Evolutionary conservation across 2,329 filamentous ascomycete species (phyloP).

Genomic region (Alternaria ethzedia): DNA sequence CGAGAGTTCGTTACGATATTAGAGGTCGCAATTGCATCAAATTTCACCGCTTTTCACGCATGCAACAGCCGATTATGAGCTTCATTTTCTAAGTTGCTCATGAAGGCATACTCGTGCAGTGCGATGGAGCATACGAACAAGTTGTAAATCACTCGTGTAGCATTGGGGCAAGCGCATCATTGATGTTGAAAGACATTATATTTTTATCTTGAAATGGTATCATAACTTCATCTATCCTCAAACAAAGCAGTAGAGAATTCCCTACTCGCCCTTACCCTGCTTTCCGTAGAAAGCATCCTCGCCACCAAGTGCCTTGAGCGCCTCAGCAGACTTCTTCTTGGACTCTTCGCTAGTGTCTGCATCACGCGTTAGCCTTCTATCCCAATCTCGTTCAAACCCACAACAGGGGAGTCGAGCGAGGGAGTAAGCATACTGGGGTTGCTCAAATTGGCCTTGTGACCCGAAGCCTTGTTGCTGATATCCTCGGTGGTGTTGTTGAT

Average conservation of each 20-base stretch:
- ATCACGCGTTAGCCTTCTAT: not conserved
- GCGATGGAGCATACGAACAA: not conserved
- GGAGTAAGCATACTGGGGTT: conserved; percentile 61
- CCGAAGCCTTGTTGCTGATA: conserved; percentile 28
- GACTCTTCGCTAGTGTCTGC: conserved; percentile 39
- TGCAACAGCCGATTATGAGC: fast-evolving
- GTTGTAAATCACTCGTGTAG: no score
- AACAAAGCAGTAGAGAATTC: no score
- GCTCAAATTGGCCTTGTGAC: conserved; percentile 57
- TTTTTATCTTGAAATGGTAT: not conserved
- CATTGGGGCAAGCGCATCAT: not conserved
- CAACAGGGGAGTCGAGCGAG: no score
- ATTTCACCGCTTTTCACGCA: not conserved
- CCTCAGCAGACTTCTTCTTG: conserved; percentile 54
- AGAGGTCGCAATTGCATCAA: no score
- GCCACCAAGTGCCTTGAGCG: conserved; percentile 53
- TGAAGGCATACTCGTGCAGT: not conserved
- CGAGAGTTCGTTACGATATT: no score
- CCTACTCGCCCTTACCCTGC: conserved; percentile 50
- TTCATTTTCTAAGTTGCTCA: fast-evolving
- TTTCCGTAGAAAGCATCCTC: conserved; percentile 54
- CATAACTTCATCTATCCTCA: not conserved
- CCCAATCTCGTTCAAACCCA: no score
- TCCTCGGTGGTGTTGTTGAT: conserved; percentile 33
- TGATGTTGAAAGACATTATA: not conserved